Evolutionary conservation across 208 protist species (phyloP).

Genomic region (Trypanosoma platydactyli): DNA sequence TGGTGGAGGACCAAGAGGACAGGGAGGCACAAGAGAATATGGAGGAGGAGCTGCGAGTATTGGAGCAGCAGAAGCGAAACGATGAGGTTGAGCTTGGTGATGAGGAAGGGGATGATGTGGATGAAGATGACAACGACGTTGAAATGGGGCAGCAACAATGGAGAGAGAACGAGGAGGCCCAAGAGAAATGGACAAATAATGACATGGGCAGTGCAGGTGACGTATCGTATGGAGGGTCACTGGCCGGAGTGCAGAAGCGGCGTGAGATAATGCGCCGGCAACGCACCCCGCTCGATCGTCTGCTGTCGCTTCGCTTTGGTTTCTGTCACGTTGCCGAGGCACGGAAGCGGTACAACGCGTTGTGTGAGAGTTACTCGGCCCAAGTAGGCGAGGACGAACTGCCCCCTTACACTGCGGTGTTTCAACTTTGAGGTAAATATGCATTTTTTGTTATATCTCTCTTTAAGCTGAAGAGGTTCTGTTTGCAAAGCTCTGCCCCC

Average conservation of each 20-base stretch:
- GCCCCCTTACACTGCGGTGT: constrained; percentile 26
- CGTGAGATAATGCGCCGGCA: constrained; percentile 43
- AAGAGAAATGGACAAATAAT: not conserved
- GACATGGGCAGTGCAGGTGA: constrained; percentile 2
- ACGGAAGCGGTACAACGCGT: constrained; percentile 40
- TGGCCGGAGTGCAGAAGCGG: constrained; percentile 46
- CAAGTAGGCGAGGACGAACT: constrained; percentile 37
- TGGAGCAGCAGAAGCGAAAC: constrained; percentile 31
- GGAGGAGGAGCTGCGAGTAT: constrained; percentile 56
- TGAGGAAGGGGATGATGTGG: constrained; percentile 46
- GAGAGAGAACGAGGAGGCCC: constrained; percentile 2
- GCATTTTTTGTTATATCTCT: constrained; percentile 17
- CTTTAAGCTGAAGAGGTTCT: not conserved
- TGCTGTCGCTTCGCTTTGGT: constrained; percentile 60
- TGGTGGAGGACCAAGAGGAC: constrained; percentile 83
- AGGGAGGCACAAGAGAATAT: constrained; percentile 51
- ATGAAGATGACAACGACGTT: constrained; percentile 30
- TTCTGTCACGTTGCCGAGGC: constrained; percentile 51
- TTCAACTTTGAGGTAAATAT: constrained; percentile 24
- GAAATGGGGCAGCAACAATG: not conserved
- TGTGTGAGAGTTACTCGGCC: constrained; percentile 45
- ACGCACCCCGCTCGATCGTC: constrained; percentile 47
- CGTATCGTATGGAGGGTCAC: constrained; percentile 17
- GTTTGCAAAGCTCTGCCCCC: not conserved
- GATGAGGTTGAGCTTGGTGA: constrained; percentile 31